These are phyloP conservation scores for Rhytidiadelphus loreus DNA, from an alignment of 225 moss, liverwort and hornwort genomes.

Conservation along the genomic window DNA sequence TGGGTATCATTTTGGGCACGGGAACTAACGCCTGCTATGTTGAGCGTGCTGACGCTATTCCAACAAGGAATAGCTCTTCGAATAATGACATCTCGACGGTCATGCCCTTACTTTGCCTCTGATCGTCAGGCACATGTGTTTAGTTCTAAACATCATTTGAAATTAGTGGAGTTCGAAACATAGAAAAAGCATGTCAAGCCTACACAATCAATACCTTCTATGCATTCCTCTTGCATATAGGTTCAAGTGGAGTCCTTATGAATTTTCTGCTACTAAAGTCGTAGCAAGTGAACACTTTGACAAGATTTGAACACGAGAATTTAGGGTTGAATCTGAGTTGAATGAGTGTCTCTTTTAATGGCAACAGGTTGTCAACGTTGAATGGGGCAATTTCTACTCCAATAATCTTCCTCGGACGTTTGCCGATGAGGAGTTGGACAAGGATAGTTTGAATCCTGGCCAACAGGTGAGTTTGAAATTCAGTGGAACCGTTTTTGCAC, in stretches of 20 bases:
- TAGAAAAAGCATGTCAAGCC: neutral
- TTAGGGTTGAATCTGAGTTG: neutral
- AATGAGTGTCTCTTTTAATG: neutral
- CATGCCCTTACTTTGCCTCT: neutral
- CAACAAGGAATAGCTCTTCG: constrained; percentile 30
- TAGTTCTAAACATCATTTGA: neutral
- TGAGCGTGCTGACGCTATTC: constrained; percentile 45
- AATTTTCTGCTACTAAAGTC: neutral
- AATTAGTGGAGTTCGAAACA: neutral
- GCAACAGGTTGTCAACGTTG: constrained; percentile 37
- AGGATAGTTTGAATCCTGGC: constrained; percentile 49
- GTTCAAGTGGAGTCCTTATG: neutral
- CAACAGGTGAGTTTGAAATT: constrained; percentile 16
- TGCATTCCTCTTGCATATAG: neutral
- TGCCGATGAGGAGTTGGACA: constrained; percentile 42
- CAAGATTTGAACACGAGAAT: neutral
- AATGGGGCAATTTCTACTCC: constrained; percentile 51
- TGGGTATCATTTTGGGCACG: constrained; percentile 75
- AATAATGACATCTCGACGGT: constrained; percentile 36
- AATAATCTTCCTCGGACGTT: constrained; percentile 33
- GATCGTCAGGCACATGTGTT: neutral
- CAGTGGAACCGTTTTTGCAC: neutral
- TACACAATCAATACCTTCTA: neutral
- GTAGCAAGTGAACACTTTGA: neutral
- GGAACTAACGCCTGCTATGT: constrained; percentile 79